Evolutionary conservation across 768 basidiomycete genomes (phyloP), one percentile per base, ranked within the genome.

Genomic region (Lentinula raphanica): DNA sequence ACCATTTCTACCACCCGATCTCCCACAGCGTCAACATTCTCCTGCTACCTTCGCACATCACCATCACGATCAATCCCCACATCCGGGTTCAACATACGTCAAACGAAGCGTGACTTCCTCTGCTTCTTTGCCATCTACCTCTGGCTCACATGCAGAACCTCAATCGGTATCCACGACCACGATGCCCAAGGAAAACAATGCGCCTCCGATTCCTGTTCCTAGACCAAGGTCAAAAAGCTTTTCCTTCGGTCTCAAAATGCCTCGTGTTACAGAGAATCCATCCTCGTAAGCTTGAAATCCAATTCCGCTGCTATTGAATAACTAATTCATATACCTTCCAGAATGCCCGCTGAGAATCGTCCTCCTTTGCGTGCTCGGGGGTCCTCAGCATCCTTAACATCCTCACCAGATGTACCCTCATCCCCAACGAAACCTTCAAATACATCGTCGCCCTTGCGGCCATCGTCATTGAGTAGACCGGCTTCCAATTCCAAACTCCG

Each of bases 191-290:
- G 75, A 86, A 0, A 85, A 87, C 48, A 90, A 91, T 64, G 76
- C 82, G 58, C 88, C 90, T 0, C 78, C 78, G 56, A 74, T 73
- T 8, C 74, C 76, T 6, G 75, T 75, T 2, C 63, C 73, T 8
- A 72, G 90, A 5, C 91, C 90, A 4, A 69, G 89, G 50, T 90
- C 88, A 21, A 72, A 88, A 63, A 91, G 89, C 61, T 92, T 92
- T 66, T 91, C 89, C 8, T 11, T 42, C 21, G 86, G 82, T 2
- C 86, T 90, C 69, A 80, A 83, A 51, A 73, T 76, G 3, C 72
- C 77, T 3, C 23, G 3, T 28, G 36, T 39, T 8, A 12, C 8
- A 17, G 51, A 39, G 5, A 15, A 36, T 25, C 63, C 56, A 5
- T 54, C 67, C 3, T 36, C 56, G 46, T 45, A 12, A 48, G 56